Conservation (phyloP, 2,329 filamentous ascomycete species). For the Parastagonospora avenae region DNA sequence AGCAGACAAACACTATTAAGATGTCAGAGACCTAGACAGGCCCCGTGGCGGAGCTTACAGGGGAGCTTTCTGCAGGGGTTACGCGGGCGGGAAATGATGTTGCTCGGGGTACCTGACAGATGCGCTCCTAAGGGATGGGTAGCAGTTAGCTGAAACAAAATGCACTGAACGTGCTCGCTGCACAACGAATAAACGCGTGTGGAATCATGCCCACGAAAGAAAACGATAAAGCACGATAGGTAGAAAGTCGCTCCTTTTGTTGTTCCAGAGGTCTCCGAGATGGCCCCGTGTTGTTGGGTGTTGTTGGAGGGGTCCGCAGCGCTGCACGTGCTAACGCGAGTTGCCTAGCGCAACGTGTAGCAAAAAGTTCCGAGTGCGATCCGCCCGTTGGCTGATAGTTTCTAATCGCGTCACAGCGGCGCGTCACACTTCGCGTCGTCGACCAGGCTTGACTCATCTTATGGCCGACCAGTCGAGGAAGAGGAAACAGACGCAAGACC, state of each 20-base stretch:
- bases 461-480: slow-evolving; percentile 31
- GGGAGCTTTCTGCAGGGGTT: slow-evolving; percentile 27
- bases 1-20: slow-evolving; percentile 8
- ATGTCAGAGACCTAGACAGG: slow-evolving; percentile 20
- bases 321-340: slow-evolving; percentile 16
- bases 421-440: background rate
- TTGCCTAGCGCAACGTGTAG: slow-evolving; percentile 1
- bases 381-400: background rate
- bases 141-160: background rate
- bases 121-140: slow-evolving; percentile 3
- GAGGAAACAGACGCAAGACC: slow-evolving; percentile 24
- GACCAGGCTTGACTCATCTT: background rate
- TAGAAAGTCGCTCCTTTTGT: too few species aligned
- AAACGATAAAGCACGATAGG: too few species aligned
- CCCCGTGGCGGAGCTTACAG: slow-evolving; percentile 22
- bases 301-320: background rate
- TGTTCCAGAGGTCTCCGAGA: background rate
- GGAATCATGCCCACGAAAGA: too few species aligned
- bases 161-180: background rate
- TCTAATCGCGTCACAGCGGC: background rate
- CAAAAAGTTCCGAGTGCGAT: slow-evolving; percentile 1
- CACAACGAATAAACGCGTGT: too few species aligned
- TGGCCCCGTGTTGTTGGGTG: background rate
- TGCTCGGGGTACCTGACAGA: background rate
- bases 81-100: slow-evolving; percentile 18